A percentile compares a stretch with the other conserved stretches of the same genome.
These are phyloP conservation scores for Kazachstania kunashirensis DNA, from an alignment of 805 yeast genomes.

Conservation along the genomic window DNA sequence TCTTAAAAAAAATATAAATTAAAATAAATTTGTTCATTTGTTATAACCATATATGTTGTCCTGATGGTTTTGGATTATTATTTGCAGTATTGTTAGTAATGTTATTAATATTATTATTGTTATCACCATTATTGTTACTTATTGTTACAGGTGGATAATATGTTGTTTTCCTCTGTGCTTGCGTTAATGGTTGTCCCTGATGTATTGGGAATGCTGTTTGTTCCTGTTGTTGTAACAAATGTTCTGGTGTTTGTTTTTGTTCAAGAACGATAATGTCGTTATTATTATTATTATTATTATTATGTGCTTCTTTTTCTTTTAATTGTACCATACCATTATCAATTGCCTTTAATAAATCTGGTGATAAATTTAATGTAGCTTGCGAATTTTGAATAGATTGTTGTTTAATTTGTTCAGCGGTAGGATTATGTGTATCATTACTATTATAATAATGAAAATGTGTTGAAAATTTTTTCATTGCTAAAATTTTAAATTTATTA, in stretches of 20 bases:
- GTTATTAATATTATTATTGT: conserved; percentile 10
- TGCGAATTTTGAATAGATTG: conserved; percentile 22
- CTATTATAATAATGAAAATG: conserved; percentile 30
- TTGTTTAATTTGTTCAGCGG: conserved; percentile 28
- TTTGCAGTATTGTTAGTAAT: conserved; percentile 9
- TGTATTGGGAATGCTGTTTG: conserved; percentile 5
- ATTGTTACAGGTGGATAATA: conserved; percentile 13
- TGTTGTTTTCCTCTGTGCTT: conserved; percentile 12
- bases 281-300: no score
- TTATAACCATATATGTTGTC: conserved; percentile 22
- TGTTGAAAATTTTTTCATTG: conserved; percentile 29
- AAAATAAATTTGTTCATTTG: background rate
- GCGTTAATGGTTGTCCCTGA: conserved; percentile 18
- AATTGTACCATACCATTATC: conserved; percentile 27
- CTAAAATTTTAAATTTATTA: conserved; percentile 26
- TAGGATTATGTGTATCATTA: conserved; percentile 27
- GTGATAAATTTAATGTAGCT: conserved; percentile 21
- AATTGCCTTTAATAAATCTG: conserved; percentile 24
- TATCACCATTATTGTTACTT: conserved; percentile 2
- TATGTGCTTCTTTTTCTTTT: conserved; percentile 18
- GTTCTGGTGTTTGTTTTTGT: conserved; percentile 7
- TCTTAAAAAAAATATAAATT: background rate
- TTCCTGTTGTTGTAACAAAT: conserved; percentile 11
- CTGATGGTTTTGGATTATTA: conserved; percentile 14
- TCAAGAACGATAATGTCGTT: conserved; percentile 5